A percentile compares a stretch with the other conserved stretches of the same genome.
Evolutionary conservation across 257 asterid genomes (phyloP).

Genomic region (Coffea canephora): DNA sequence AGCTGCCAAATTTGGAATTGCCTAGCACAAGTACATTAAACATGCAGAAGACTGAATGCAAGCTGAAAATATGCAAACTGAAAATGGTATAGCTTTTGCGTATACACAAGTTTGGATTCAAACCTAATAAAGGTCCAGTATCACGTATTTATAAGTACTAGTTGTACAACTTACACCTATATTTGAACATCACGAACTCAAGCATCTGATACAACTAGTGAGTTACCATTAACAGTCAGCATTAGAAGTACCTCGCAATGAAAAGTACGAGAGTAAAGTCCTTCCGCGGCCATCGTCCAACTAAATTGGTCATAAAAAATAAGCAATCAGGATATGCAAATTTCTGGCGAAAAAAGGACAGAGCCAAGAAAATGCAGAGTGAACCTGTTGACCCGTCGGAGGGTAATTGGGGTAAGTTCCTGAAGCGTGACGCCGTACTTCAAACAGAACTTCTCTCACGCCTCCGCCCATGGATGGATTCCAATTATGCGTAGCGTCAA

Average conservation of each 20-base stretch:
- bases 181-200: neutral
- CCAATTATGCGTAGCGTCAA: slow-evolving; percentile 17
- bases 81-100: neutral
- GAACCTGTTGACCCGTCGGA: slow-evolving; percentile 58
- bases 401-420: slow-evolving; percentile 79
- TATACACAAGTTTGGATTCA: neutral
- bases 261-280: slow-evolving; percentile 57
- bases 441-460: slow-evolving; percentile 47
- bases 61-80: neutral
- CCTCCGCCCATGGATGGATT: slow-evolving; percentile 42
- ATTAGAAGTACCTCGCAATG: slow-evolving; percentile 60
- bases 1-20: no score
- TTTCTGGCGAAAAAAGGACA: slow-evolving; percentile 5
- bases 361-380: neutral
- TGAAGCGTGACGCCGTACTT: slow-evolving; percentile 80
- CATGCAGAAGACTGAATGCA: neutral
- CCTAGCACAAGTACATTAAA: neutral
- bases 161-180: neutral
- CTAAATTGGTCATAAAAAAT: slow-evolving; percentile 36
- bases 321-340: slow-evolving; percentile 15
- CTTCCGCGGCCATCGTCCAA: slow-evolving; percentile 47
- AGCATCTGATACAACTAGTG: neutral
- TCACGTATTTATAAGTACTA: neutral
- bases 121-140: neutral
- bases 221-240: slow-evolving; percentile 4